Percentiles rank a stretch among this genome's conserved stretches.
Evolutionary conservation across 768 basidiomycete genomes (phyloP).

Genomic region (Russula foetens): DNA sequence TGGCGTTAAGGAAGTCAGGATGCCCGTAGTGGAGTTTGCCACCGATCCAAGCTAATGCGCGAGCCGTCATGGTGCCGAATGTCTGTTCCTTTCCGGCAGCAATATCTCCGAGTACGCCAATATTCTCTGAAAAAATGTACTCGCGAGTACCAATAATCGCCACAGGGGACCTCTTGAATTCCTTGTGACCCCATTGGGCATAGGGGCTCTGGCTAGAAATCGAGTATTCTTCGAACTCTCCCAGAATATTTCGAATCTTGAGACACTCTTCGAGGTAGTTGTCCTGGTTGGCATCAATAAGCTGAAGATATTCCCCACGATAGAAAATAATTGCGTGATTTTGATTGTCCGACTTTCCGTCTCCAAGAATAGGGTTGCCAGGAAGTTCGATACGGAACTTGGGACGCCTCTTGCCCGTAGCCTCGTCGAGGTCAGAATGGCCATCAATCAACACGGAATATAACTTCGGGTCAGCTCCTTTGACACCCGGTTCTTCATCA

Average conservation of each 20-base stretch:
- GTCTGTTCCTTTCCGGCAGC: constrained; percentile 99
- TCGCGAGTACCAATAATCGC: constrained; percentile 98
- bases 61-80: constrained; percentile 96
- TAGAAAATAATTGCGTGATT: constrained; percentile 99
- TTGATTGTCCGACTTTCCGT: constrained; percentile 99
- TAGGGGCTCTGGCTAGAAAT: constrained; percentile 92
- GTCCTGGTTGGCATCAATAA: constrained; percentile 99
- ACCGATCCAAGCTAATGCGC: constrained; percentile 93
- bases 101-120: constrained; percentile 97
- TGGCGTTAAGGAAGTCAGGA: constrained; percentile 97
- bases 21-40: constrained; percentile 99
- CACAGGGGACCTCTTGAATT: constrained; percentile 83
- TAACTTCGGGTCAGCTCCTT: constrained; percentile 79
- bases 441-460: constrained; percentile 96
- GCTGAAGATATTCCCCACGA: constrained; percentile 96
- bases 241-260: constrained; percentile 96
- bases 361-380: constrained; percentile 97
- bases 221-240: constrained; percentile 94
- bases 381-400: constrained; percentile 98
- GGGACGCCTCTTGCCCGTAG: constrained; percentile 81
- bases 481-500: constrained; percentile 89
- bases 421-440: constrained; percentile 90
- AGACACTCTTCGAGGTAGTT: constrained; percentile 99
- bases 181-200: constrained; percentile 91
- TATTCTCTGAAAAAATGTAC: constrained; percentile 99